Percentiles rank a stretch among this genome's conserved stretches.
phyloP scores from a whole-genome alignment of 2,329 filamentous ascomycete species.

The Aspergillus tamarii region DNA sequence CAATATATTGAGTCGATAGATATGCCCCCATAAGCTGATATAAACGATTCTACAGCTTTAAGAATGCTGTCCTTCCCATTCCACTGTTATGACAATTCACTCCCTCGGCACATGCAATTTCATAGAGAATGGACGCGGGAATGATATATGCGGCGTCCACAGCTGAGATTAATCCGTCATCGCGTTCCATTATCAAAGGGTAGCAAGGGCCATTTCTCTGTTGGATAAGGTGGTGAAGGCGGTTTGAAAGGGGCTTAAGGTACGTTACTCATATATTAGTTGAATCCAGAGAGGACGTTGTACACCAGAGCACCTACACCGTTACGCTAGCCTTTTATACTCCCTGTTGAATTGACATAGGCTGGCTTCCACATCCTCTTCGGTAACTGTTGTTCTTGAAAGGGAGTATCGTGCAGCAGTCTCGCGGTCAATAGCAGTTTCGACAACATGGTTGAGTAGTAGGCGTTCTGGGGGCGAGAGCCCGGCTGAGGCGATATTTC shows the following conservation, averaged over 20 bases:
- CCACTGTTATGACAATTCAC: too few relatives aligned
- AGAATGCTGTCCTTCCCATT: too few relatives aligned
- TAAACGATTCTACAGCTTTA: too few relatives aligned
- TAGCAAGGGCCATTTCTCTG: too few relatives aligned
- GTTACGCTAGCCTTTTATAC: background rate
- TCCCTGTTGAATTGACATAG: background rate
- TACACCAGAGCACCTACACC: background rate
- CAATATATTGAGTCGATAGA: too few relatives aligned
- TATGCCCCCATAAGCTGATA: too few relatives aligned
- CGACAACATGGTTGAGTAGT: constrained; percentile 3
- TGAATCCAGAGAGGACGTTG: background rate
- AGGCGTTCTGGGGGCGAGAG: constrained; percentile 4
- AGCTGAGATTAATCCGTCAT: too few relatives aligned
- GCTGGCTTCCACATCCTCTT: background rate
- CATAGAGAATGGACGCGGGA: too few relatives aligned
- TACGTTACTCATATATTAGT: background rate
- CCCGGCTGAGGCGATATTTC: background rate
- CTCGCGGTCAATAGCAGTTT: background rate
- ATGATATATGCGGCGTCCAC: too few relatives aligned
- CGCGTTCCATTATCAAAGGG: too few relatives aligned
- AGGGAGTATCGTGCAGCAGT: background rate
- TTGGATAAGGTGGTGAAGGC: too few relatives aligned
- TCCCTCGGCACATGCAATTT: too few relatives aligned
- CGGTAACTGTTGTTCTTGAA: background rate
- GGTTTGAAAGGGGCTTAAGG: background rate